A percentile compares a stretch with the other conserved stretches of the same genome.
Conservation (phyloP, 164 flowering plant genomes). For the Hamamelis virginiana region DNA sequence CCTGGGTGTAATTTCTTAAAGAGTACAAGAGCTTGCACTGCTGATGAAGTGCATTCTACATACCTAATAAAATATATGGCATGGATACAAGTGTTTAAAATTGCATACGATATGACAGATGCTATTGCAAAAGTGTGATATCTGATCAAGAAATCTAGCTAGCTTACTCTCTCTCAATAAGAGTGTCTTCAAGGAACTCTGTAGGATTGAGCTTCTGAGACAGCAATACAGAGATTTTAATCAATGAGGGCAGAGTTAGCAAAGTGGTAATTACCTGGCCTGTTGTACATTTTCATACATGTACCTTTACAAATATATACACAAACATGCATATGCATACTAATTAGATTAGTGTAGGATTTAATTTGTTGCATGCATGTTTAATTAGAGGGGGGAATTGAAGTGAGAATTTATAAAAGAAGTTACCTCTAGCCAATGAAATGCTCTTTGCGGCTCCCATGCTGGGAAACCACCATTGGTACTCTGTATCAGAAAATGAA, state of each 20-base stretch:
- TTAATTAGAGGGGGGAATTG: too few species aligned
- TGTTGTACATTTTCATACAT: too few species aligned
- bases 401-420: neutral
- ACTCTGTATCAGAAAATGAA: slow-evolving; percentile 32
- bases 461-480: slow-evolving; percentile 56
- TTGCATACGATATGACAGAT: neutral
- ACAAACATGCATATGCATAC: neutral
- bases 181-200: slow-evolving; percentile 41
- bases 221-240: neutral
- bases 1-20: slow-evolving; percentile 40
- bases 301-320: too few species aligned
- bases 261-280: too few species aligned
- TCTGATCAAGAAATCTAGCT: slow-evolving; percentile 10
- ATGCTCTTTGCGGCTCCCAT: slow-evolving; percentile 53
- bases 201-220: slow-evolving; percentile 46
- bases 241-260: neutral
- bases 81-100: neutral
- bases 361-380: too few species aligned
- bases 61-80: slow-evolving; percentile 27
- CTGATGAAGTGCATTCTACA: slow-evolving; percentile 62
- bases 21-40: slow-evolving; percentile 37
- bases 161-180: slow-evolving; percentile 50
- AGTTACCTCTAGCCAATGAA: slow-evolving; percentile 45
- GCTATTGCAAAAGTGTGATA: neutral
- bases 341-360: too few species aligned